Base-by-base conservation (phyloP, 257 asterid genomes). In the Lantana camara region DNA sequence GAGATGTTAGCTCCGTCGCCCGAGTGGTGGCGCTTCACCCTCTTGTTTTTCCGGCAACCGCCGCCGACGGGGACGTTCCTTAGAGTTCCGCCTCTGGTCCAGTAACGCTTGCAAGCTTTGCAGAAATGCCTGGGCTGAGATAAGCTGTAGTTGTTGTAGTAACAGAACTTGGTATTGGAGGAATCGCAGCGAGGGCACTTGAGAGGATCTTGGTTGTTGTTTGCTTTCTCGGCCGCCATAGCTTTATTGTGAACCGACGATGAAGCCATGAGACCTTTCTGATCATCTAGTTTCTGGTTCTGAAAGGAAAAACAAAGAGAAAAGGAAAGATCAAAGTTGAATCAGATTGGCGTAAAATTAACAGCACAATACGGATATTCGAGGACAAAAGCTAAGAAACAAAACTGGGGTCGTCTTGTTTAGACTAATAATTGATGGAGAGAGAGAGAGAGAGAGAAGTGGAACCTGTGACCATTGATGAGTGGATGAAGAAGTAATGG, bases 301-400 rank as follows among this genome's bases (percentile, higher is more conserved):
- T 73, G 82, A 52, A 63, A 63, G 53, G 55, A 64, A 63, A 70
- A 58, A 59, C 47, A 42, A 69, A 73, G 47, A 67, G 50, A 50
- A 51, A 41, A 73, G 66, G 24, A 35, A 9, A 35, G 9, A 35
- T 5, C 9, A 35, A 35, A 35, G 7, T n/a, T 19, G 37, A 42
- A 68, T 38, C 30, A 44, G 80, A 72, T 16, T 74, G 62, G 82
- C 79, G 61, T 46, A 72, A 76, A 80, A 64, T 66, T 46, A 83
- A 77, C 81, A 66, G 60, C 69, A 74, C 68, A 32, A 59, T 52
- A 55, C 70, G 73, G 71, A 82, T 89, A 86, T 92, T 92, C 98
- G 67, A 13, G 20, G 88, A 89, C 96, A 89, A 92, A 72, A 42
- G 94, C 89, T 84, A 92, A 45, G 79, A 75, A 80, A 89, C 96